These are phyloP conservation scores for Carex scoparia DNA, from an alignment of 176 grass and related monocot genomes.

Conservation along the genomic window DNA sequence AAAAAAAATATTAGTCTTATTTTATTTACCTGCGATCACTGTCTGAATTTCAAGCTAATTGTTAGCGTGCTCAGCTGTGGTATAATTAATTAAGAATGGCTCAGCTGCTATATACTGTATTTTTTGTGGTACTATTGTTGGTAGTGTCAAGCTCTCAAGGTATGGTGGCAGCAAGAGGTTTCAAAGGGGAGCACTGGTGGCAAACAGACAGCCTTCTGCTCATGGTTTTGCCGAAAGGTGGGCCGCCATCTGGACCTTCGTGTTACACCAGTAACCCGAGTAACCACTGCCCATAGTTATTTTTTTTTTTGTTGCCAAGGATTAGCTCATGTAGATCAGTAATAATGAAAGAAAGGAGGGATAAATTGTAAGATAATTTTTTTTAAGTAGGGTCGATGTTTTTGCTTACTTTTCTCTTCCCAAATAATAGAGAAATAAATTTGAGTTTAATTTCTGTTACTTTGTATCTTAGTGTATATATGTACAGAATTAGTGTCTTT, in stretches of 20 bases:
- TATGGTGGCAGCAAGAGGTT: neutral
- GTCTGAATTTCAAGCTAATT: neutral
- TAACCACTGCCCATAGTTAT: neutral
- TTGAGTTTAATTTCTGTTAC: neutral
- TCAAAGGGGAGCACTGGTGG: neutral
- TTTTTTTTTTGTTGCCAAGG: too few species aligned
- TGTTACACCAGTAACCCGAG: neutral
- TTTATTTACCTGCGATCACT: neutral
- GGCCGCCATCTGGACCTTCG: neutral
- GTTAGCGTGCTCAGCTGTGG: neutral
- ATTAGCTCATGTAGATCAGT: neutral
- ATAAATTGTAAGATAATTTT: neutral
- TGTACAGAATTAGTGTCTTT: too few species aligned
- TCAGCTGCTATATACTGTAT: neutral
- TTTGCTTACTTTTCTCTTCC: neutral
- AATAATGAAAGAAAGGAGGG: neutral
- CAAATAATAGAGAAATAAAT: neutral
- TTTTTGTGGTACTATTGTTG: constrained; percentile 4
- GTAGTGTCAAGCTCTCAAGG: neutral
- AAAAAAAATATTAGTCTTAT: neutral
- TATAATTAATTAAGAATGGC: neutral
- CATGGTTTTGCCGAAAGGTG: constrained; percentile 22
- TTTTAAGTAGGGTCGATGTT: neutral
- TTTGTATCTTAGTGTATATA: neutral
- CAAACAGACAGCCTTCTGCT: constrained; percentile 24